Conservation (phyloP, 2,329 filamentous ascomycete species). For the Berkeleyomyces rouxiae region DNA sequence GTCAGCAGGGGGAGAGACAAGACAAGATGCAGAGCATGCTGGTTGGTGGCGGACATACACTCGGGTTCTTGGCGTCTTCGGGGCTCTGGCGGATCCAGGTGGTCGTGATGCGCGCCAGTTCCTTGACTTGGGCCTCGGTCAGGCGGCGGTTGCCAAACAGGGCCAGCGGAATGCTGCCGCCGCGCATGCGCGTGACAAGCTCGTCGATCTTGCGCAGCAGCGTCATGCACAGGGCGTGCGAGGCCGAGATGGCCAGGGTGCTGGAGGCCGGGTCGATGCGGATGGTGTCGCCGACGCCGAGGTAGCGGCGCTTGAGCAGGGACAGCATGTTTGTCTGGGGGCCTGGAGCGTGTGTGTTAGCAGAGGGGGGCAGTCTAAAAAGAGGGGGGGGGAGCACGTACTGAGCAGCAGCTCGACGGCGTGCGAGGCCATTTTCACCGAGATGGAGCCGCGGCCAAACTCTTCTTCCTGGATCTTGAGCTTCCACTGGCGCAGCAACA, state of each 20-base stretch:
- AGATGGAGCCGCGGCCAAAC: slow-evolving; percentile 26
- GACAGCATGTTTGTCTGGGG: slow-evolving; percentile 16
- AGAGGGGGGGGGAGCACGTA: slow-evolving; percentile 19
- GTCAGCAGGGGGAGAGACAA: not conserved
- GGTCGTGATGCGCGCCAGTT: slow-evolving; percentile 21
- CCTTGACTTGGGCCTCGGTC: slow-evolving; percentile 16
- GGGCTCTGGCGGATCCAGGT: slow-evolving; percentile 15
- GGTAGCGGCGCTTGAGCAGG: slow-evolving; percentile 19
- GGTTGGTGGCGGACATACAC: not conserved
- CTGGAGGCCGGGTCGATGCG: slow-evolving; percentile 12
- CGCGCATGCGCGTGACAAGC: slow-evolving; percentile 18
- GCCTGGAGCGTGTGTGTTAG: not conserved
- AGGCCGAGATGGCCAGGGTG: slow-evolving; percentile 11
- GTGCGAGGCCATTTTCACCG: slow-evolving; percentile 23
- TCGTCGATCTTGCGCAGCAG: slow-evolving; percentile 24
- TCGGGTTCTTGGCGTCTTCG: not conserved
- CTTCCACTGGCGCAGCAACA: slow-evolving; percentile 35
- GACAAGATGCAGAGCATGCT: not conserved
- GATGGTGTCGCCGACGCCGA: slow-evolving; percentile 16
- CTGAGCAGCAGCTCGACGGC: slow-evolving; percentile 31
- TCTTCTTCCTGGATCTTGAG: slow-evolving; percentile 31
- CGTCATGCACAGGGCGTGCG: slow-evolving; percentile 13
- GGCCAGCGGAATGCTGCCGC: slow-evolving; percentile 18
- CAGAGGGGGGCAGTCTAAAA: not conserved
- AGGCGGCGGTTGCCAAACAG: slow-evolving; percentile 16